Base-by-base conservation (phyloP, 495 filamentous ascomycete genomes). In the Trichoderma asperelloides region DNA sequence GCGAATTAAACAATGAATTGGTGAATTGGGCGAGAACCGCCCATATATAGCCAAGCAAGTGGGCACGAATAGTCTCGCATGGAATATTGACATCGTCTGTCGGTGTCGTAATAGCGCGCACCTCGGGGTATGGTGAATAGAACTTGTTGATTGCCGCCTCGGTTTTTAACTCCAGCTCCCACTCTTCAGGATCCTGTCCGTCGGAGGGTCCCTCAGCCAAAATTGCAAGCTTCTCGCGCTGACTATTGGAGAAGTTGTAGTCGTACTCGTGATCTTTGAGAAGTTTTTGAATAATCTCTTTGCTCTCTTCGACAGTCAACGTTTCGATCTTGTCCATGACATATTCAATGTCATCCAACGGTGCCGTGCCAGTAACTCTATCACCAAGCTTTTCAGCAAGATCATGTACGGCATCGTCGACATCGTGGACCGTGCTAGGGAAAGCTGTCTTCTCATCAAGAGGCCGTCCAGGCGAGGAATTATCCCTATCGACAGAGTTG, bases 51-150 rank as follows among this genome's bases (percentile, higher is more conserved):
- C 77, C 77, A 23, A 82, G 67, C n/a, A 79, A 77, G 37, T 78
- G 78, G 0, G 77, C 77, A 23, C 77, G 68, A n/a, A 76, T 70
- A 7, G 77, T 79, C 65, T 78, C 75, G 25, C 76, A 69, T 0
- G 77, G 77, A 18, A 74, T 70, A 28, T 68, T 67, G 0, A 66
- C 40, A 18, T 77, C 71, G 28, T 79, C 80, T 0, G 74, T 67
- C 23, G 73, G 71, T 9, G 78, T 75, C 0, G 77, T 75, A 49
- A 79, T 76, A 39, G 80, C 76, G 11, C 80, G 76, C 6, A 82
- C 80, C n/a, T 77, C 80, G 1, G 78, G 77, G 66, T 81, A 82
- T 0, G 80, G 79, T 0, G 79, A 81, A 7, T 70, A 75, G 65
- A 74, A 79, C 30, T 72, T 71, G 74, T 77, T 75, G 73, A 78